A percentile compares a stretch with the other conserved stretches of the same genome.
Conservation (phyloP, 2,329 filamentous ascomycete species). For the Aspergillus costaricaensis region DNA sequence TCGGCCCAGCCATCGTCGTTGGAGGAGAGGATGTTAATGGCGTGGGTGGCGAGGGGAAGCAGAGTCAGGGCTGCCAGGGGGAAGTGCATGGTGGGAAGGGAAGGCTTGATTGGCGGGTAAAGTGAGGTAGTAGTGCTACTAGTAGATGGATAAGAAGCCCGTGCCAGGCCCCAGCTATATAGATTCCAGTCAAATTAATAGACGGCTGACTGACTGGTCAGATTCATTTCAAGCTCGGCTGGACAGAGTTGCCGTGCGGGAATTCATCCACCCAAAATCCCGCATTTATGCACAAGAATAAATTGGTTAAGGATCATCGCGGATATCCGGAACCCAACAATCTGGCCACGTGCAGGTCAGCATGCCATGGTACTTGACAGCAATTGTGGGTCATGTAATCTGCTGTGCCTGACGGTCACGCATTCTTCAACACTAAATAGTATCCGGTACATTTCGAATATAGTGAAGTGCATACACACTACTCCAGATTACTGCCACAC, state of each 20-base stretch:
- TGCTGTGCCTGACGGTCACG: not conserved
- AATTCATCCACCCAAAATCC: no score
- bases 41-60: slow-evolving; percentile 27
- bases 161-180: not conserved
- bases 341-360: not conserved
- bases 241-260: not conserved
- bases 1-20: slow-evolving; percentile 78
- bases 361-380: not conserved
- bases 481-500: not conserved
- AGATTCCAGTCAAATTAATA: not conserved
- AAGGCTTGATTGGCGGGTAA: not conserved
- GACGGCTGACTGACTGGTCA: not conserved
- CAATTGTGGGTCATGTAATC: not conserved
- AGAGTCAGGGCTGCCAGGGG: slow-evolving; percentile 19
- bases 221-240: not conserved
- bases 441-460: not conserved
- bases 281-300: not conserved
- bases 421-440: not conserved
- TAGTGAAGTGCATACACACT: no score
- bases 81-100: slow-evolving; percentile 25
- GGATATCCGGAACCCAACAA: not conserved
- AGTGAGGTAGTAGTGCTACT: not conserved
- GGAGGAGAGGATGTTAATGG: slow-evolving; percentile 61
- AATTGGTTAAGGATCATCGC: not conserved
- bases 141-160: not conserved